phyloP scores from a whole-genome alignment of 352 stramenopile species.

The Globisporangium nagaii region DNA sequence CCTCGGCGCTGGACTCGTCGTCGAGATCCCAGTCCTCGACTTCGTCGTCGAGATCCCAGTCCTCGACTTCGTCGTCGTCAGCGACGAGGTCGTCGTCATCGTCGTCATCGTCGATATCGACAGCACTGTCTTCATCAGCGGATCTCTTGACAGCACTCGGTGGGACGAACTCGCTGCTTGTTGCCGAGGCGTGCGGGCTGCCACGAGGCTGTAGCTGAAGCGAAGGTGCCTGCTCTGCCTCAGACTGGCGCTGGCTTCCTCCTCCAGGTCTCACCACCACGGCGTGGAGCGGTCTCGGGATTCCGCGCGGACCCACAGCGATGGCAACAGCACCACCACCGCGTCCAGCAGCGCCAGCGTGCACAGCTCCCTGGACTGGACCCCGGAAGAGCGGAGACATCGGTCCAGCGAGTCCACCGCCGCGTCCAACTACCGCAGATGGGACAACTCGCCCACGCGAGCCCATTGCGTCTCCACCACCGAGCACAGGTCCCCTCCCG shows the following conservation, averaged over 20 bases:
- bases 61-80: conserved; percentile 34
- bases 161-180: background rate
- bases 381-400: conserved; percentile 3
- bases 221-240: background rate
- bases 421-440: no score
- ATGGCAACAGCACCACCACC: background rate
- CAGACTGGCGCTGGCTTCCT: background rate
- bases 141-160: background rate
- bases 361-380: background rate
- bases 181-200: background rate
- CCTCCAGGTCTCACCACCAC: background rate
- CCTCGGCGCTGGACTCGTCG: background rate
- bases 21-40: conserved; percentile 2
- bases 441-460: background rate
- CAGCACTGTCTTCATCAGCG: background rate
- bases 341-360: background rate
- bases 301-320: background rate
- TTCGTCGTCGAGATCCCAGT: conserved; percentile 29
- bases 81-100: conserved; percentile 30
- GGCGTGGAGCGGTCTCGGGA: background rate
- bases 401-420: background rate
- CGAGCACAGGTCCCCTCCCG: background rate
- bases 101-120: conserved; percentile 19
- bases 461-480: background rate
- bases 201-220: no score